phyloP scores from a whole-genome alignment of 306 rosid genomes.

The Begonia peltatifolia region DNA sequence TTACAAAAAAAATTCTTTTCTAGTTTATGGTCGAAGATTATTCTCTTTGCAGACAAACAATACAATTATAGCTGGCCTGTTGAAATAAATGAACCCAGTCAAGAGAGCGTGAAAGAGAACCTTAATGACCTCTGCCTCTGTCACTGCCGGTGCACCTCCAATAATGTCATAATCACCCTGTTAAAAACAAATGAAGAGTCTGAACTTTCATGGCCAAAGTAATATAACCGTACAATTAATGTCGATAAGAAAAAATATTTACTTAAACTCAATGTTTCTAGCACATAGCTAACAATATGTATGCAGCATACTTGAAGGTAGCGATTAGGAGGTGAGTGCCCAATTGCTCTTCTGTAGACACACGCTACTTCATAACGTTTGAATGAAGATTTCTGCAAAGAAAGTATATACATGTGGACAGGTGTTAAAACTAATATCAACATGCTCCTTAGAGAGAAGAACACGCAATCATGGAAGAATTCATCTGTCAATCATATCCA shows the following conservation, averaged over 20 bases:
- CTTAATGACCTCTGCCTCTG: conserved; percentile 93
- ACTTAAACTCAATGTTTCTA: not conserved
- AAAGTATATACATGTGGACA: conserved; percentile 5
- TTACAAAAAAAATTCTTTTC: no score
- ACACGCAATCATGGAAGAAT: no score
- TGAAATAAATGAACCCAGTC: no score
- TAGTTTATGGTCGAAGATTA: no score
- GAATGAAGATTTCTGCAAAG: conserved; percentile 69
- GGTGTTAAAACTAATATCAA: not conserved
- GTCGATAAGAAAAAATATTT: no score
- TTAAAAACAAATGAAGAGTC: not conserved
- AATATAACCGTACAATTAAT: not conserved
- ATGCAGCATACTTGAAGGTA: conserved; percentile 64
- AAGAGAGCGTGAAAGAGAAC: conserved; percentile 15
- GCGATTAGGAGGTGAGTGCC: conserved; percentile 86
- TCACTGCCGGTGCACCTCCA: conserved; percentile 71
- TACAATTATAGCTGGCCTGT: no score
- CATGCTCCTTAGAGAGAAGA: no score
- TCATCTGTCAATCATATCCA: no score
- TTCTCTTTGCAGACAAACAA: no score
- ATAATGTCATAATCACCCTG: conserved; percentile 96
- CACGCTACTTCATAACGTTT: conserved; percentile 72
- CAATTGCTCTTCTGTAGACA: conserved; percentile 83
- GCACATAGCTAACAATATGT: not conserved
- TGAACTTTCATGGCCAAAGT: conserved; percentile 1